Base-by-base conservation (phyloP, 1,139 yeast species). In the Kluyveromyces marxianus region DNA sequence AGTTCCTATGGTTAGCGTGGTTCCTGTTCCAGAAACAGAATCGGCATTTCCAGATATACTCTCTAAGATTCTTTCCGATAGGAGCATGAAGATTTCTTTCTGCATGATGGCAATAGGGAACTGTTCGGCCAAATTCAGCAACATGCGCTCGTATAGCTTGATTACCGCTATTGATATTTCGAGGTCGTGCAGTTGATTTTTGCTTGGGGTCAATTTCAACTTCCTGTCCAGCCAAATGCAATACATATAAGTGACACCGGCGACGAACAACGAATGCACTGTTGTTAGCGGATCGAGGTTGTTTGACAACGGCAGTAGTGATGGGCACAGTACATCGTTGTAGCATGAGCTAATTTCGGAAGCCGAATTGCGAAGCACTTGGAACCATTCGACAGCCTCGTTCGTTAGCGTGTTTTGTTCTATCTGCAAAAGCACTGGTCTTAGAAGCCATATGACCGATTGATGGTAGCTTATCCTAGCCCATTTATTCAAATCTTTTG, bases 401-500 rank as follows among this genome's bases (percentile, higher is more conserved):
- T 53, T 50, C 4, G 57, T 39, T 4, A 60, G 48, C 2, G 51
- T 41, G 21, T 14, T 14, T 14, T 14, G 21, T 14, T 14, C 21
- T n/a, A 63, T 58, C 39, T 62, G 59, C 3, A 62, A 41, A 2
- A 62, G 53, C 4, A 58, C 57, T 1, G 68, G 68, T 35, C 67
- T 48, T 25, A 63, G 49, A 8, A 65, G 48, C 25, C 62, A 44
- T 0, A 62, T 39, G 44, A 65, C 49, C 2, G 67, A 61, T 45
- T 64, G 62, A 47, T 63, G 66, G 40, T 65, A 64, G 1, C 65
- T 59, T 2, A 65, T 58, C 6, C 53, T 46, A 7, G 59, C 59
- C 67, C 68, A 63, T 14, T 28, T 29, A 6, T 10, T 24, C 26
- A 14, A 24, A 27, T 54, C 40, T 4, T 46, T 44, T 37, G 58